These are phyloP conservation scores for Irpex sp. DNA, from an alignment of 1,284 basidiomycete genomes.

Conservation along the genomic window DNA sequence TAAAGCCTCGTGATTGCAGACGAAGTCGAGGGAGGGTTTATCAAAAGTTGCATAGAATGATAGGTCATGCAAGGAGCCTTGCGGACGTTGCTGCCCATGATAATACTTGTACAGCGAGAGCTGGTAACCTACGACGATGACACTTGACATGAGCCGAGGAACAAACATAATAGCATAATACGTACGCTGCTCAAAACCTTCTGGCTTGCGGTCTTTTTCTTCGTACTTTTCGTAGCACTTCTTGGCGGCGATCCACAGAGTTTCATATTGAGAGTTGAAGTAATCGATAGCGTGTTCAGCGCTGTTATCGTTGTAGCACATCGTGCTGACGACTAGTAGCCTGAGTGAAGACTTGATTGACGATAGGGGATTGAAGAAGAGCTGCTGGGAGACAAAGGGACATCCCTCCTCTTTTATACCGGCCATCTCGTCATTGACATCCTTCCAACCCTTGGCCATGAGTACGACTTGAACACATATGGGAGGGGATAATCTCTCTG, in stretches of 20 bases:
- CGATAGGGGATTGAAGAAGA: not conserved
- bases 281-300: slow-evolving; percentile 27
- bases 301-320: slow-evolving; percentile 29
- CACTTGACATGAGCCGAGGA: not conserved
- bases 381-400: too few relatives aligned
- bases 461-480: too few relatives aligned
- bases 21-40: slow-evolving; percentile 22
- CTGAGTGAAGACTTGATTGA: slow-evolving; percentile 1
- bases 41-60: slow-evolving; percentile 23
- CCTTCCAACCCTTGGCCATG: too few relatives aligned
- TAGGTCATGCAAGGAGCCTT: slow-evolving; percentile 14
- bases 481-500: too few relatives aligned
- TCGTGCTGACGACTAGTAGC: slow-evolving; percentile 2
- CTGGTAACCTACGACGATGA: slow-evolving; percentile 10
- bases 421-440: too few relatives aligned
- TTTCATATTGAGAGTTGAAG: slow-evolving; percentile 27
- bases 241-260: slow-evolving; percentile 25
- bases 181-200: not conserved
- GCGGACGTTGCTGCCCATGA: slow-evolving; percentile 10
- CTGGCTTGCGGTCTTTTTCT: not conserved
- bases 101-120: slow-evolving; percentile 22
- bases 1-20: slow-evolving; percentile 28
- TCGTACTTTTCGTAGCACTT: slow-evolving; percentile 18
- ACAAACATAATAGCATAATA: not conserved
- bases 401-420: too few relatives aligned